These are phyloP conservation scores for Arthrobotrys iridis DNA, from an alignment of 2,329 filamentous ascomycete genomes.

Conservation along the genomic window DNA sequence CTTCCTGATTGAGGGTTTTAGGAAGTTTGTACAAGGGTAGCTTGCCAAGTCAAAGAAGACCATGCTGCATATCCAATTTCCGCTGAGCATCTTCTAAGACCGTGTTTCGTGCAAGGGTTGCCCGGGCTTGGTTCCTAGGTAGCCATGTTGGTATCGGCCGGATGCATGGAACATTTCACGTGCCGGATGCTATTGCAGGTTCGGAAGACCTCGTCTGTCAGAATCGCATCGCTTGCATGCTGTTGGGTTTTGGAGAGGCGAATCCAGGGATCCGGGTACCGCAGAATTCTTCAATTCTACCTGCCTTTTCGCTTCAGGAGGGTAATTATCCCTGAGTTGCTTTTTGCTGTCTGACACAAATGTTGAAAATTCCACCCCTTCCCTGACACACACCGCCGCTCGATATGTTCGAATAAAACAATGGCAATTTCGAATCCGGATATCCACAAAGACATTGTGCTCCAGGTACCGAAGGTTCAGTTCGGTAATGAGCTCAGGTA, in stretches of 20 bases:
- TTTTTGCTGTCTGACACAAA: neutral
- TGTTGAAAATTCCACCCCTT: neutral
- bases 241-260: neutral
- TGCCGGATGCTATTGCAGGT: neutral
- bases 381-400: neutral
- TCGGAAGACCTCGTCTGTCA: neutral
- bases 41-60: constrained; percentile 21
- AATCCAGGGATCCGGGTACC: constrained; percentile 2
- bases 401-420: neutral
- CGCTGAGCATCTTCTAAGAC: constrained; percentile 10
- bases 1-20: neutral
- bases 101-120: constrained; percentile 9
- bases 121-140: neutral
- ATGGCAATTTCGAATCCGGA: neutral
- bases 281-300: neutral
- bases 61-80: constrained; percentile 39
- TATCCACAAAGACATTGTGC: neutral
- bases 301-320: constrained; percentile 5
- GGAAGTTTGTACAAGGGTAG: constrained; percentile 1
- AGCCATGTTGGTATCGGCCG: constrained; percentile 3
- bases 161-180: constrained; percentile 5
- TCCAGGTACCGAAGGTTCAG: neutral
- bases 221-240: neutral
- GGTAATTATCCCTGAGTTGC: neutral
- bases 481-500: constrained; percentile 8